Percentiles rank a stretch among this genome's conserved stretches.
These are phyloP conservation scores for Capsicum pubescens DNA, from an alignment of 257 asterid genomes.

Conservation along the genomic window DNA sequence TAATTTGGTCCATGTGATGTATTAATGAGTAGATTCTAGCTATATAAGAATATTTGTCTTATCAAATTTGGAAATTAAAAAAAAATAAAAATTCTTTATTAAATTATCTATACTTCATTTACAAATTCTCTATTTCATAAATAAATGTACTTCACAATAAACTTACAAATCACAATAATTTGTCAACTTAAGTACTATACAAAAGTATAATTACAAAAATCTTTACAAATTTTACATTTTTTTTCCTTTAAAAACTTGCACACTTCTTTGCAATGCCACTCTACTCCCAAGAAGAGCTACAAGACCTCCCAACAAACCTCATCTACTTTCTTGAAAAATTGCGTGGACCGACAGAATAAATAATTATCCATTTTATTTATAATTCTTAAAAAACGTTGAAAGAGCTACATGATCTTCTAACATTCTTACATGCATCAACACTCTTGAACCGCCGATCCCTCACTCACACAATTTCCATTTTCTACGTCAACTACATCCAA, in stretches of 20 bases:
- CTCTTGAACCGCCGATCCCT: conserved; percentile 29
- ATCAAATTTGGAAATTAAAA: too few species aligned
- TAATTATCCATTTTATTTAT: too few species aligned
- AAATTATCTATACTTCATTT: background rate
- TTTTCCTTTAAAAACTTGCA: conserved; percentile 42
- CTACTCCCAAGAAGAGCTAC: background rate
- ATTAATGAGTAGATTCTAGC: background rate
- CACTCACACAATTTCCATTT: too few species aligned
- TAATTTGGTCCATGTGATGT: background rate
- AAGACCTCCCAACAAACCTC: too few species aligned
- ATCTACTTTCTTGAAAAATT: too few species aligned
- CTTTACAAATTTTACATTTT: background rate
- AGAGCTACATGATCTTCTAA: conserved; percentile 38
- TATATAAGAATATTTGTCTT: too few species aligned
- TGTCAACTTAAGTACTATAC: conserved; percentile 33
- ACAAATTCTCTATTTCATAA: conserved; percentile 2
- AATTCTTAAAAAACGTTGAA: background rate
- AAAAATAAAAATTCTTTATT: too few species aligned
- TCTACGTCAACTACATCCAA: too few species aligned
- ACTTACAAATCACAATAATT: background rate
- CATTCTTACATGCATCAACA: conserved; percentile 36
- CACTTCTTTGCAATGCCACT: conserved; percentile 42
- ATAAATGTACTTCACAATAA: background rate
- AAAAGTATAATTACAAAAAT: conserved; percentile 26
- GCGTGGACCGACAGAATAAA: too few species aligned